These are phyloP conservation scores for Hypoxylon sp. DNA, from an alignment of 2,329 filamentous ascomycete species.

Conservation along the genomic window DNA sequence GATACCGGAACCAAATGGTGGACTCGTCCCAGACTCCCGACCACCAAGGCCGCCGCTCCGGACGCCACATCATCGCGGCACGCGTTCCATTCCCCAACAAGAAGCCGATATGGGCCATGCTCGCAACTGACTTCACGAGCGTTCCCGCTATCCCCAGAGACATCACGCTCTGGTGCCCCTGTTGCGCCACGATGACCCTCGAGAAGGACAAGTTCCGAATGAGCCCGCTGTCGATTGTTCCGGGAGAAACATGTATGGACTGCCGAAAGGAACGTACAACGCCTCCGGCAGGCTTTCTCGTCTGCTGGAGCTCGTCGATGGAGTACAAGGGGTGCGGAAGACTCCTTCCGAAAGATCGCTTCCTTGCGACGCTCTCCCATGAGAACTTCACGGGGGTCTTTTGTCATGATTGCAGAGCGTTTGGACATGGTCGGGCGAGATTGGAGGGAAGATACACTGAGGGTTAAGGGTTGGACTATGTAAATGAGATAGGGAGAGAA, in stretches of 20 bases:
- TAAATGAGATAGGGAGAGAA: too few relatives aligned
- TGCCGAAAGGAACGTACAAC: conserved; percentile 6
- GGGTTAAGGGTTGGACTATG: too few relatives aligned
- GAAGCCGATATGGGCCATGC: conserved; percentile 5
- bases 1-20: too few relatives aligned
- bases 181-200: background rate
- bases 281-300: background rate
- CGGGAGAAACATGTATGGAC: conserved; percentile 18
- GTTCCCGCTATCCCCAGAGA: conserved; percentile 5
- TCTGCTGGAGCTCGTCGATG: conserved; percentile 15
- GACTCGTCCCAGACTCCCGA: too few relatives aligned
- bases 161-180: conserved; percentile 17
- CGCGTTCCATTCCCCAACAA: conserved; percentile 10
- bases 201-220: background rate
- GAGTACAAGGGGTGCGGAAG: conserved; percentile 25
- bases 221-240: background rate
- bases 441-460: conserved; percentile 11
- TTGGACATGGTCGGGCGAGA: conserved; percentile 15
- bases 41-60: conserved; percentile 2
- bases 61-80: conserved; percentile 2
- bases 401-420: conserved; percentile 22
- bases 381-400: conserved; percentile 6
- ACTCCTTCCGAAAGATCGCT: conserved; percentile 7
- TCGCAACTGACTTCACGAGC: conserved; percentile 21
- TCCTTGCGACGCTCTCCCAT: background rate